phyloP scores from a whole-genome alignment of 805 yeast genomes.

The Lipomyces chichibuensis region DNA sequence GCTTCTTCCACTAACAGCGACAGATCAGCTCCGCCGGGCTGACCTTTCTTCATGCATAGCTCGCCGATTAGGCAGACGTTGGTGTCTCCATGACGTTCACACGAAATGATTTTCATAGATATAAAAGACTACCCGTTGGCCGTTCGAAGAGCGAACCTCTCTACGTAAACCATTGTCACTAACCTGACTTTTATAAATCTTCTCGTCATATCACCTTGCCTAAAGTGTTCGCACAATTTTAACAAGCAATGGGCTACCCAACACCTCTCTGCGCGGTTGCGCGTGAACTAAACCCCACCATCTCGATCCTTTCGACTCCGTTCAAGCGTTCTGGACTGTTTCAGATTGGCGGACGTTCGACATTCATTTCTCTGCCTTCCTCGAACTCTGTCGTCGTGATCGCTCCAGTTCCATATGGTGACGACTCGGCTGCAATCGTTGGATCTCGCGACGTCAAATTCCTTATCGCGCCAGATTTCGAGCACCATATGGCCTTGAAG shows the following conservation, averaged over 20 bases:
- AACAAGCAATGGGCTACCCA: constrained; percentile 30
- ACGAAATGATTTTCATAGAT: not conserved
- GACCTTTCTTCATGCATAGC: too few species aligned
- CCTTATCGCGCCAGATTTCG: constrained; percentile 64
- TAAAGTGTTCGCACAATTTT: too few species aligned
- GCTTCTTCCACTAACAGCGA: not conserved
- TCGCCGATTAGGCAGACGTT: not conserved
- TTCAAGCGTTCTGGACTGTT: constrained; percentile 33
- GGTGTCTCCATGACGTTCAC: not conserved
- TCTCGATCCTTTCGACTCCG: constrained; percentile 33
- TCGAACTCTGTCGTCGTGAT: constrained; percentile 21
- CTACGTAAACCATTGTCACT: not conserved
- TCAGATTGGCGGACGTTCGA: constrained; percentile 35
- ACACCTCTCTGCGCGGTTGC: constrained; percentile 36
- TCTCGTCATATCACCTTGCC: not conserved
- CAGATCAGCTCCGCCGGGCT: not conserved
- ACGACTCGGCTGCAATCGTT: constrained; percentile 27
- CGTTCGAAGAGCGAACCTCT: not conserved
- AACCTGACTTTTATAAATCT: not conserved
- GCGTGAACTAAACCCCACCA: constrained; percentile 25
- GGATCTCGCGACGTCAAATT: constrained; percentile 36
- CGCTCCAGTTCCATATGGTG: constrained; percentile 35
- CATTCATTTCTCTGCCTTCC: constrained; percentile 25
- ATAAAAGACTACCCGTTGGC: not conserved
- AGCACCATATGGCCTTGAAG: constrained; percentile 66